Percentiles rank a stretch among this genome's conserved stretches.
phyloP scores from a whole-genome alignment of 495 filamentous ascomycete species.

The Xylaria scruposa region DNA sequence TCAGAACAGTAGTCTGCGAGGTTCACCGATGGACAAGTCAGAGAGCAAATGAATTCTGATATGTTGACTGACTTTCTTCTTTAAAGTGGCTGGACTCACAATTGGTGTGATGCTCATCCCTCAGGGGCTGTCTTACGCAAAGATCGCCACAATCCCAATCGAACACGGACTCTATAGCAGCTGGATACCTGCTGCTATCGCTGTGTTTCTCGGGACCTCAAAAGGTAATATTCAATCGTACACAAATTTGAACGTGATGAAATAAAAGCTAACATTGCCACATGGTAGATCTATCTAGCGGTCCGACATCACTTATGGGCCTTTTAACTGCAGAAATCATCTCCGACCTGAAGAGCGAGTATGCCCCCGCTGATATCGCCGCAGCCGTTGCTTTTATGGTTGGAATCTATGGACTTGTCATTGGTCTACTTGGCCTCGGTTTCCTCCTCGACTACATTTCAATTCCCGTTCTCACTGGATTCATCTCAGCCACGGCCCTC shows the following conservation, averaged over 20 bases:
- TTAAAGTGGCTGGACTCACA: slow-evolving; percentile 53
- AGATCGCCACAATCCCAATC: slow-evolving; percentile 59
- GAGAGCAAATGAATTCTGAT: not conserved
- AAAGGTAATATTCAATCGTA: slow-evolving; percentile 49
- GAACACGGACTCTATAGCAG: slow-evolving; percentile 59
- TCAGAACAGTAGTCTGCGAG: not conserved
- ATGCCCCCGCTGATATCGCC: slow-evolving; percentile 50
- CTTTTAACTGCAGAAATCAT: slow-evolving; percentile 58
- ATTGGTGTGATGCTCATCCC: slow-evolving; percentile 60
- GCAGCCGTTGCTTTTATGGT: slow-evolving; percentile 59
- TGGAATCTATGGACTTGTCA: slow-evolving; percentile 55
- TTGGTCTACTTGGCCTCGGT: slow-evolving; percentile 59
- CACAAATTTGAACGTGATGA: not conserved
- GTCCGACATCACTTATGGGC: slow-evolving; percentile 60
- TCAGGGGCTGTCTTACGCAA: slow-evolving; percentile 58
- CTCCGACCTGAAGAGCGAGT: slow-evolving; percentile 46
- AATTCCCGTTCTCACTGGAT: slow-evolving; percentile 56
- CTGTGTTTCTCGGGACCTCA: slow-evolving; percentile 62
- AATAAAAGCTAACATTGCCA: slow-evolving; percentile 7
- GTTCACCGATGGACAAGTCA: not conserved
- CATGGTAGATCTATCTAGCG: slow-evolving; percentile 53
- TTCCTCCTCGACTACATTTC: slow-evolving; percentile 61
- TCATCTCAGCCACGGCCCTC: slow-evolving; percentile 58
- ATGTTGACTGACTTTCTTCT: slow-evolving; percentile 2
- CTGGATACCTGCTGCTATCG: slow-evolving; percentile 58